Evolutionary conservation across 768 basidiomycete genomes (phyloP).

Genomic region (Lentinus brumalis): DNA sequence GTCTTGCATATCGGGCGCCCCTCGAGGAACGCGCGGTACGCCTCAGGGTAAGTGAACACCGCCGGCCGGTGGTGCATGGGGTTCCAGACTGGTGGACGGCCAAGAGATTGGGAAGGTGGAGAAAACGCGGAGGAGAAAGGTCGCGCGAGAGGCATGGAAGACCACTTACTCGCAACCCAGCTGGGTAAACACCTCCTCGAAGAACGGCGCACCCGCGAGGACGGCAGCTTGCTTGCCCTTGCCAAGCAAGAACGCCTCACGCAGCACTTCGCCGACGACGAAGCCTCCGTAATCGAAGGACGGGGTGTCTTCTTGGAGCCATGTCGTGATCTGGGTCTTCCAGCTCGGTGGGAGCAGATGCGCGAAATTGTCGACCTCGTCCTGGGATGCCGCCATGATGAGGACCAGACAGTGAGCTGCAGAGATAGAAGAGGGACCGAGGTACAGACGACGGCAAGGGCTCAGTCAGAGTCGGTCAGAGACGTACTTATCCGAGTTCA

Average conservation of each 20-base stretch:
- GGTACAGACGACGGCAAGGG: no score
- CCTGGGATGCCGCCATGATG: conserved; percentile 7
- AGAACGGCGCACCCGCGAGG: conserved; percentile 94
- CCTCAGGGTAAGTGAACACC: no score
- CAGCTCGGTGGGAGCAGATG: conserved; percentile 93
- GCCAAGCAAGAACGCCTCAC: conserved; percentile 87
- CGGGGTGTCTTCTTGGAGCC: conserved; percentile 93
- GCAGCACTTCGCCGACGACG: conserved; percentile 88
- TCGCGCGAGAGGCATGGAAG: neutral
- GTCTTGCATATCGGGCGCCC: neutral
- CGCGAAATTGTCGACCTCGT: conserved; percentile 35
- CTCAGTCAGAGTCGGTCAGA: no score
- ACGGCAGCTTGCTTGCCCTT: conserved; percentile 81
- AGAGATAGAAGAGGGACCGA: no score
- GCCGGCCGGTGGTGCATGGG: no score
- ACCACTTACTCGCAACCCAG: conserved; percentile 84
- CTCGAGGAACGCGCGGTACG: no score
- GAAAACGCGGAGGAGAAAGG: neutral
- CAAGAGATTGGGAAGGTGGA: neutral
- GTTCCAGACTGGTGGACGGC: no score
- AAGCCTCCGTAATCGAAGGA: conserved; percentile 97
- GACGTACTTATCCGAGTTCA: no score
- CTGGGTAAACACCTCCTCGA: conserved; percentile 88
- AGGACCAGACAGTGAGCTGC: neutral
- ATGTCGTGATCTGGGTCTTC: conserved; percentile 76